These are phyloP conservation scores for Porodaedalea pini DNA, from an alignment of 1,284 basidiomycete genomes.

Conservation along the genomic window DNA sequence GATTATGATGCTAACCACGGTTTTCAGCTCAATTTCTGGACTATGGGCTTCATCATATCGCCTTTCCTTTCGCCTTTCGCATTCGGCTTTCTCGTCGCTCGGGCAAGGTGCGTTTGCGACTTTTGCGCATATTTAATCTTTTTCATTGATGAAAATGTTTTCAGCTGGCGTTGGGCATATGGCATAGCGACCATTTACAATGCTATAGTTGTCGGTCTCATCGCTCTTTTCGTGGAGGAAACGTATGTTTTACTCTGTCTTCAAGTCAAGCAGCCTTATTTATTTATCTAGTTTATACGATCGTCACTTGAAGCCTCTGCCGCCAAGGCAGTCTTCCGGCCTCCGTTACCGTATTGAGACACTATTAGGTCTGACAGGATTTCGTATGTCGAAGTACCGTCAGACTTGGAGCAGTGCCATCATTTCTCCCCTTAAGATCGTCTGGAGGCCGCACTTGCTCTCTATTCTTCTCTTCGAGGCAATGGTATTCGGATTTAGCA, in stretches of 20 bases:
- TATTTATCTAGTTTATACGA: conserved; percentile 55
- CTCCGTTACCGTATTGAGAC: conserved; percentile 57
- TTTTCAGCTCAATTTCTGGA: conserved; percentile 62
- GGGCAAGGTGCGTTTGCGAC: conserved; percentile 37
- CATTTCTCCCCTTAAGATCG: conserved; percentile 46
- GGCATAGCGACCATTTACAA: conserved; percentile 39
- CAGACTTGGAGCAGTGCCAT: conserved; percentile 49
- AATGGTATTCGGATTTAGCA: conserved; percentile 62
- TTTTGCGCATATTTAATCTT: background rate
- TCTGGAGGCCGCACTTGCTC: conserved; percentile 65
- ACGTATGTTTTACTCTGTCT: conserved; percentile 23
- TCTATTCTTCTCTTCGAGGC: conserved; percentile 57
- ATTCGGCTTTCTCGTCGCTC: conserved; percentile 67
- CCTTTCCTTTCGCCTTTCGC: conserved; percentile 67
- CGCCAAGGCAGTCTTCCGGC: conserved; percentile 40
- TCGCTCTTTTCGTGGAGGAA: conserved; percentile 35
- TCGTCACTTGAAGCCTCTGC: conserved; percentile 53
- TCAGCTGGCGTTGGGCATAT: conserved; percentile 69
- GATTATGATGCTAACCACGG: background rate
- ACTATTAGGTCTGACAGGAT: conserved; percentile 63
- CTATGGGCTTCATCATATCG: conserved; percentile 49
- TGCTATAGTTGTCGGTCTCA: conserved; percentile 32
- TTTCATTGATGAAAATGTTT: background rate
- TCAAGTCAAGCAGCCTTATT: background rate
- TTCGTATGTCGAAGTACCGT: conserved; percentile 58